Percentiles rank a stretch among this genome's conserved stretches.
Conservation (phyloP, 1,284 basidiomycete genomes). For the Microbotryomycetes sp. region DNA sequence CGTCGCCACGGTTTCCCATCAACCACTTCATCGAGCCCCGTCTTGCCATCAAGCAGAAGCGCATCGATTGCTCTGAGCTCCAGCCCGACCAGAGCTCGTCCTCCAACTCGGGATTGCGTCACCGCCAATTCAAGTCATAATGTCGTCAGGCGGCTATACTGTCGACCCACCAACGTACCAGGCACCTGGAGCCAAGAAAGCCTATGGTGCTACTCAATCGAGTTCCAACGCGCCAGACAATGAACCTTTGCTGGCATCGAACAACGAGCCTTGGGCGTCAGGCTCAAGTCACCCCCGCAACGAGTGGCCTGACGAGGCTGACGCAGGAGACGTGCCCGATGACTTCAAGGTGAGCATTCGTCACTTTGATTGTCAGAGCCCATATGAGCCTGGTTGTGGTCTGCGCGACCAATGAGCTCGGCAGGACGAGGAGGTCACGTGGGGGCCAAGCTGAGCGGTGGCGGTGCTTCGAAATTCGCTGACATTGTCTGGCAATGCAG, state of each 20-base stretch:
- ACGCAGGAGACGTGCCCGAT: constrained; percentile 7
- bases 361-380: not conserved
- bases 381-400: not conserved
- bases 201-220: constrained; percentile 2
- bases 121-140: no score
- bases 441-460: no score
- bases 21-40: no score
- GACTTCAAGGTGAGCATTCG: constrained; percentile 19
- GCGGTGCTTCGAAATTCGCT: no score
- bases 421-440: no score
- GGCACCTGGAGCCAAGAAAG: not conserved
- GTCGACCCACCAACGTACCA: constrained; percentile 1
- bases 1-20: no score
- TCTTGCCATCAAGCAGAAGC: no score
- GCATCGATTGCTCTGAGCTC: no score
- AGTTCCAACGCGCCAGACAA: not conserved
- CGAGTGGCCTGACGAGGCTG: not conserved
- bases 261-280: not conserved
- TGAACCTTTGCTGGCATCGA: not conserved
- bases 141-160: no score
- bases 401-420: no score
- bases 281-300: not conserved
- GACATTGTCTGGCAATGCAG: constrained; percentile 4
- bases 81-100: no score
- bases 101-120: not conserved